Evolutionary conservation across 768 basidiomycete genomes (phyloP).

Genomic region (Lactifluus pinguis): DNA sequence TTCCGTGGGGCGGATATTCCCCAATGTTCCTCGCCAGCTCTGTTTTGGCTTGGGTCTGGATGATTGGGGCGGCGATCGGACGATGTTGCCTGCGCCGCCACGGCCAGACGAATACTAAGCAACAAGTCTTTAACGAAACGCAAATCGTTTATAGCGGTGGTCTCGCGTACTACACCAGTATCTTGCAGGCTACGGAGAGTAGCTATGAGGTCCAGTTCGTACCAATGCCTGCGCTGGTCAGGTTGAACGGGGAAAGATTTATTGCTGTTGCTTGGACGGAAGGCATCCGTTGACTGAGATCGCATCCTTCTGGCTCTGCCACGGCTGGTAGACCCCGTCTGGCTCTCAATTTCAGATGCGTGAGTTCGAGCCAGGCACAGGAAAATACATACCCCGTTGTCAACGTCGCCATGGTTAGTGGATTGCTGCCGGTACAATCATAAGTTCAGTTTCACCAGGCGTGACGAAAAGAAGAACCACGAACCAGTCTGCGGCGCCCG

Average conservation of each 20-base stretch:
- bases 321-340: conserved; percentile 54
- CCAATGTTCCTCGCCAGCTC: conserved; percentile 54
- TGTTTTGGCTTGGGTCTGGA: conserved; percentile 40
- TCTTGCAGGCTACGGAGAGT: background rate
- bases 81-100: conserved; percentile 57
- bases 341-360: conserved; percentile 20
- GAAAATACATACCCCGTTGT: conserved; percentile 39
- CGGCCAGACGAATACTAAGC: conserved; percentile 44
- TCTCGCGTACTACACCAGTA: background rate
- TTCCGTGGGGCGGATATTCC: conserved; percentile 39
- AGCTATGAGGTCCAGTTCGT: conserved; percentile 25
- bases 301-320: conserved; percentile 83
- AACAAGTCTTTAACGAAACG: background rate
- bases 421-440: conserved; percentile 31
- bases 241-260: background rate
- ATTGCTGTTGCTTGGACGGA: conserved; percentile 1
- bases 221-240: conserved; percentile 17
- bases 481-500: background rate
- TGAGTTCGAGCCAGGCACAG: too few relatives aligned
- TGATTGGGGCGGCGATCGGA: background rate
- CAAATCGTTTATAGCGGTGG: background rate
- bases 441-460: background rate
- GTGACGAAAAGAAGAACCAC: background rate
- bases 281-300: conserved; percentile 46
- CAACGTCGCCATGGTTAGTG: conserved; percentile 59